Evolutionary conservation across 139 green algal species (phyloP), one percentile per base, ranked within the genome.

Genomic region (Micromonas commoda): DNA sequence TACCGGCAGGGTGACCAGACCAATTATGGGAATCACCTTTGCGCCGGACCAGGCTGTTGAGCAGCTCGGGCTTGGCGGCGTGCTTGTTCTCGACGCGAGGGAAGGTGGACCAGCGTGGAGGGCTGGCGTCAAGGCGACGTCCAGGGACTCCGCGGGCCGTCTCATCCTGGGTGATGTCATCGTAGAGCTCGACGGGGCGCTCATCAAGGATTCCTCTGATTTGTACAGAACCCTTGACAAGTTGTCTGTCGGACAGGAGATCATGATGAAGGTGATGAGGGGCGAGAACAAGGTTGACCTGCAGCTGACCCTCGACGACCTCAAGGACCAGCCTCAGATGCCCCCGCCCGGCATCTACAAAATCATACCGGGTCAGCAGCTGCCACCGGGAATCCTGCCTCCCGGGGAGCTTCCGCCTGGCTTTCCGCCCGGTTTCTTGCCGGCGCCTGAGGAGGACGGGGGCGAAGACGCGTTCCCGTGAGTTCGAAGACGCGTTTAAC

Each of bases 1-100:
- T 51, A 89, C 74, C 51, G 85, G 85, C 29, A 78, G 82, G 52
- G 81, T 89, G 29, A 87, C 81, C 3, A 75, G 84, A 39, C 85
- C 85, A 31, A 78, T 88, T 38, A 35, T 89, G 24, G 85, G 85
- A n/a, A 87, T 89, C 35, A 81, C 81, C 2, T 89, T 89, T 38
- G 85, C 85, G 4, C 85, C 85, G 3, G 85, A 89, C 53, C 69
- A 81, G 23, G 53, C 75, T 5, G 71, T 86, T 0, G 80, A 87
- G 52, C 77, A 86, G 79, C 85, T 89, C 6, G 85, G 85, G 24
- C 66, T 89, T 4, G 37, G 76, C 2, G 85, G 85, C 1, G 84
- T 89, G 45, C 57, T 89, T 3, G 81, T 89, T 3, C 52, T 89
- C 0, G 84, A 88, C 73, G 82, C 84, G 6, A 74, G 81, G 6